Base-by-base conservation (phyloP, 257 asterid genomes). In the Petunia secreta region DNA sequence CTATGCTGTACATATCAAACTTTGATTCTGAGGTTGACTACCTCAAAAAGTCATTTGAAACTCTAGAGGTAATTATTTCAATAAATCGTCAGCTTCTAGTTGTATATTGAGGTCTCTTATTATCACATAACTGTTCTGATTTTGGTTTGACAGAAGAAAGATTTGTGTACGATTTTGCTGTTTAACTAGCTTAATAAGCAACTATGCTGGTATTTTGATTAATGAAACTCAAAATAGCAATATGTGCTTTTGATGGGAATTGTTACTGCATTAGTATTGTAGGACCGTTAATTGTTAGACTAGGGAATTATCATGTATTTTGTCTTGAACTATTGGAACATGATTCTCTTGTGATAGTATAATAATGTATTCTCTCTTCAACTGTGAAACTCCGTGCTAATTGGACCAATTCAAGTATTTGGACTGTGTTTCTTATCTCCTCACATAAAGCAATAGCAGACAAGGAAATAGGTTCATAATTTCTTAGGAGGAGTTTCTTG, bases 21-120 rank as follows among this genome's bases (percentile, higher is more conserved):
- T 92, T 96, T 36, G 99, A 92, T 58, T 88, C 92, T 2, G 99
- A 96, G 88, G 86, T 89, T 75, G 98, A 94, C 82, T 92, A 92
- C 92, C 97, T 96, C 82, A 89, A 82, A 79, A 91, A 84, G 79
- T 96, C 98, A 65, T 96, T 94, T 79, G 87, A 92, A 84, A 92
- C 98, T 74, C 84, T 94, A 11, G 98, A 96, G 99, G 99, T 96
- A 94, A 77, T 64, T 62, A 53, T 85, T 85, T 71, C 79, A 78
- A 48, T 48, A 66, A 65, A 60, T 60, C 73, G 63, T 54, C 83
- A 13, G 73, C 82, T 79, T 81, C 64, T 48, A 2, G 6, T 80
- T 59, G 39, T 57, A 25, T 16, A 8, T 75, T 34, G 46, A 11
- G 40, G 25, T 57, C 8, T 15, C 41, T 58, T 11, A 36, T n/a